Percentiles rank a stretch among this genome's conserved stretches.
These are phyloP conservation scores for Leptographium radiaticola DNA, from an alignment of 2,329 filamentous ascomycete genomes.

Conservation along the genomic window DNA sequence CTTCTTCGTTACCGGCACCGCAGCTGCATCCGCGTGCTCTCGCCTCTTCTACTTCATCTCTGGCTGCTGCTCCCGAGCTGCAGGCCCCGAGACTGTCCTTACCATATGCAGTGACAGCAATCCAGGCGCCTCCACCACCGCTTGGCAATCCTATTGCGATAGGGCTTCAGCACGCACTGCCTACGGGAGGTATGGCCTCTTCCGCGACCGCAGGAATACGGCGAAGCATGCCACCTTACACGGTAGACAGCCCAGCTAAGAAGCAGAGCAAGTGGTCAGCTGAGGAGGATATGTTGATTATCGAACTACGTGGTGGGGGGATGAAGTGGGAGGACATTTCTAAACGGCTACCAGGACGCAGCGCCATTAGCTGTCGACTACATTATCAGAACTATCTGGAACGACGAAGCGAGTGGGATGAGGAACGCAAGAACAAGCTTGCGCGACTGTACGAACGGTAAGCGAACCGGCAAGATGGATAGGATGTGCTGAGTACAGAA, in stretches of 20 bases:
- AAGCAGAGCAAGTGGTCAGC: conserved; percentile 96
- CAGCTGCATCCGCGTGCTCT: conserved; percentile 2
- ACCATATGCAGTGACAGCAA: conserved; percentile 10
- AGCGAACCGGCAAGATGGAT: conserved; percentile 13
- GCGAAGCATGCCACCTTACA: conserved; percentile 40
- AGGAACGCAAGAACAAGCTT: conserved; percentile 94
- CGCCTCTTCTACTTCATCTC: conserved; percentile 18
- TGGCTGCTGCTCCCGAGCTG: conserved; percentile 21
- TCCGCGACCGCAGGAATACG: conserved; percentile 20
- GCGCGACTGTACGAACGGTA: conserved; percentile 92
- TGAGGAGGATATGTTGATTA: conserved; percentile 87
- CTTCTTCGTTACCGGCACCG: conserved; percentile 21
- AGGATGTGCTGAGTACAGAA: not conserved
- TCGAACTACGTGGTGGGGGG: conserved; percentile 74
- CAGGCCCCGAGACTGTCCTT: not conserved
- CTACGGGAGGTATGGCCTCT: not conserved
- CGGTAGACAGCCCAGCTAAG: conserved; percentile 60
- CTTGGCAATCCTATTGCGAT: not conserved
- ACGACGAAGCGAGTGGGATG: conserved; percentile 85
- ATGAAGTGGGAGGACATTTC: conserved; percentile 99
- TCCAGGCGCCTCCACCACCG: not conserved
- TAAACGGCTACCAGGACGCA: conserved; percentile 77
- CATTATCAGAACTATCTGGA: conserved; percentile 98
- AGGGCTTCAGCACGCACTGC: not conserved
- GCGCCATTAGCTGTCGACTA: conserved; percentile 83